Base-by-base conservation (phyloP, 2,329 filamentous ascomycete species). In the Sphaerulina musiva region DNA sequence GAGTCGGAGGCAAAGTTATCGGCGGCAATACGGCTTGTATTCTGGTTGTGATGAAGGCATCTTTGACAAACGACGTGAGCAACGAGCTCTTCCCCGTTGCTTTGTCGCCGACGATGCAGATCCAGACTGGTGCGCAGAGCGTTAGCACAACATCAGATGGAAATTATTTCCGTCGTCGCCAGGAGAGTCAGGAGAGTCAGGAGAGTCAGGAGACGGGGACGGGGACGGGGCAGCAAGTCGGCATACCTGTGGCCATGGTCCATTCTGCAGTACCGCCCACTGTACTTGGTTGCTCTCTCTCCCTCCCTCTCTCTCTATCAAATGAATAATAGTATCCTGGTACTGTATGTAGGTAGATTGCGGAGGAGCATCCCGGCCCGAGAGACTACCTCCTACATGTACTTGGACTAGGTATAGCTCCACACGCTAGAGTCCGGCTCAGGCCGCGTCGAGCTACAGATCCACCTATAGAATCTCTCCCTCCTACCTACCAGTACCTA, bases 71-170 rank as follows among this genome's bases (percentile, higher is more conserved):
- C 54, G 90, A 95, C 8, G 66, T 69, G 50, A 72, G 65, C 44
- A 72, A 80, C 71, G 88, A 93, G 56, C 87, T 93, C 75, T 95
- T 95, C 65, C 90, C 90, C n/a, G 87, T 90, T 65, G 87, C 87
- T 74, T 97, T 92, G 72, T 98, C 93, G 68, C 93, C 93, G 75
- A 91, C 96, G 55, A 97, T 89, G 72, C 90, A 95, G 67, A 97
- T 91, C 61, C 93, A 87, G 57, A 97, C 92, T 81, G 14, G 68
- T 43, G 31, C 11, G 46, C 45, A 12, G 14, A 20, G 23, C 4
- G 17, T 53, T 40, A 46, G 49, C 1, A 17, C 14, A 17, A 17
- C 29, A 34, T 34, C 32, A 34, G 7, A 23, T 31, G 20, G 31
- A n/a, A 17, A 17, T 17, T 14, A 26, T 6, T 4, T 26, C 26